Conservation (phyloP, 805 yeast genomes). For the Tetrapisispora iriomotensis region DNA sequence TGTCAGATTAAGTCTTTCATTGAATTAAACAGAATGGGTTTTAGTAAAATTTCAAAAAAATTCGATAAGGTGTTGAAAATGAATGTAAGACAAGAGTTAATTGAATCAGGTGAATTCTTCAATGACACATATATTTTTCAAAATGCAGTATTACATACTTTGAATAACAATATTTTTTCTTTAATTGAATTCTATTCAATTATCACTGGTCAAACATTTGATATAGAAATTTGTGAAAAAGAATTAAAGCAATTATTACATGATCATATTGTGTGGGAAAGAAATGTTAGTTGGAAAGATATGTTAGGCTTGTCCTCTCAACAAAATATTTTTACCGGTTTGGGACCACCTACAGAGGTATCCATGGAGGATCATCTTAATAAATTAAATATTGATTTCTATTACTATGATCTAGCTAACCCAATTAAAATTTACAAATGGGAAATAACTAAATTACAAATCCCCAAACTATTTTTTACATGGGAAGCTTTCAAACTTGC, state of each 20-base stretch:
- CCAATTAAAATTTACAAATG: background rate
- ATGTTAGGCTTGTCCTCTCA: slow-evolving; percentile 65
- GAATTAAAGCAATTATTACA: slow-evolving; percentile 57
- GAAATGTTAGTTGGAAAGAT: slow-evolving; percentile 94
- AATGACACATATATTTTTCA: slow-evolving; percentile 47
- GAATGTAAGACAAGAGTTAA: slow-evolving; percentile 41
- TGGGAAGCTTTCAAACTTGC: slow-evolving; percentile 40
- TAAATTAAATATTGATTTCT: slow-evolving; percentile 28
- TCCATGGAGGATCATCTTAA: slow-evolving; percentile 1
- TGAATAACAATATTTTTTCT: slow-evolving; percentile 48
- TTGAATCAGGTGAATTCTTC: slow-evolving; percentile 36
- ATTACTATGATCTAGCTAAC: slow-evolving; percentile 24
- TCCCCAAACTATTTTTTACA: slow-evolving; percentile 42
- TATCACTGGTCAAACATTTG: slow-evolving; percentile 29
- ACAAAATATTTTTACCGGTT: slow-evolving; percentile 4
- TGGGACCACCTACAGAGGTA: background rate
- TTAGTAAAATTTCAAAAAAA: slow-evolving; percentile 77
- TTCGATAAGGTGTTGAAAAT: slow-evolving; percentile 71
- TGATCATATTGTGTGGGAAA: slow-evolving; percentile 95
- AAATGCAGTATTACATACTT: slow-evolving; percentile 33
- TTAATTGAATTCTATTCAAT: slow-evolving; percentile 47
- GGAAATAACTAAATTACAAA: slow-evolving; percentile 20
- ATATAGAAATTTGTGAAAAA: slow-evolving; percentile 36
- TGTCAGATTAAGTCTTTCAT: slow-evolving; percentile 76
- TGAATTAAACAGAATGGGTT: slow-evolving; percentile 78